phyloP scores from a whole-genome alignment of 305 asterid species.

The Andrographis paniculata region DNA sequence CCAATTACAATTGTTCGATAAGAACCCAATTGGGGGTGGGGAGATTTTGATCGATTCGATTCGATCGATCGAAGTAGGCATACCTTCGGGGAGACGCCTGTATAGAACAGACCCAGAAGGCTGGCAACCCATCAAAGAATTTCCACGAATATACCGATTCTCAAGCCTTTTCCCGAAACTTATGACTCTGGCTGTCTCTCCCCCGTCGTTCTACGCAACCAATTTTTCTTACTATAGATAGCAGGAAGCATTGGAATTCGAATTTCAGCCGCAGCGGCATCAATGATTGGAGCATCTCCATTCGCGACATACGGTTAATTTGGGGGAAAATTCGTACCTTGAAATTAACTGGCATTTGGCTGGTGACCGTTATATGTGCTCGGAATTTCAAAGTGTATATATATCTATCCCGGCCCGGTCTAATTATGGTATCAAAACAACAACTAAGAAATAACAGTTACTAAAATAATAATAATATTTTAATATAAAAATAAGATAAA shows the following conservation, averaged over 20 bases:
- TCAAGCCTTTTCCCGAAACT: constrained; percentile 48
- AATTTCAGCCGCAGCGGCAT: constrained; percentile 22
- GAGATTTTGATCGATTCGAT: background rate
- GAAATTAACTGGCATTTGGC: too few relatives aligned
- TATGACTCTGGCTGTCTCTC: constrained; percentile 26
- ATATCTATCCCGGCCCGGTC: too few relatives aligned
- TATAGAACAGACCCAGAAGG: constrained; percentile 53
- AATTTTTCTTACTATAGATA: constrained; percentile 24
- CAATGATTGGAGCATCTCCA: constrained; percentile 28
- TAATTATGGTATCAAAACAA: too few relatives aligned
- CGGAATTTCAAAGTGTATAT: too few relatives aligned
- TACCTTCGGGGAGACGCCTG: constrained; percentile 77
- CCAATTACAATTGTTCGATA: too few relatives aligned
- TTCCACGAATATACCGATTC: constrained; percentile 50
- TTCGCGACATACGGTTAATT: too few relatives aligned
- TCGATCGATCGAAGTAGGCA: background rate
- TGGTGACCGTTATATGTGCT: too few relatives aligned
- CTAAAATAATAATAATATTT: too few relatives aligned
- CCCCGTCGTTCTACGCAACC: constrained; percentile 34
- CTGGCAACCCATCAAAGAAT: constrained; percentile 48
- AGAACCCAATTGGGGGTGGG: too few relatives aligned
- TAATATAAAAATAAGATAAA: too few relatives aligned
- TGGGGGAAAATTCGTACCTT: too few relatives aligned
- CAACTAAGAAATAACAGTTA: too few relatives aligned
- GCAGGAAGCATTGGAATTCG: constrained; percentile 6